These are phyloP conservation scores for Pisolithus tinctorius DNA, from an alignment of 768 basidiomycete genomes.

Conservation along the genomic window DNA sequence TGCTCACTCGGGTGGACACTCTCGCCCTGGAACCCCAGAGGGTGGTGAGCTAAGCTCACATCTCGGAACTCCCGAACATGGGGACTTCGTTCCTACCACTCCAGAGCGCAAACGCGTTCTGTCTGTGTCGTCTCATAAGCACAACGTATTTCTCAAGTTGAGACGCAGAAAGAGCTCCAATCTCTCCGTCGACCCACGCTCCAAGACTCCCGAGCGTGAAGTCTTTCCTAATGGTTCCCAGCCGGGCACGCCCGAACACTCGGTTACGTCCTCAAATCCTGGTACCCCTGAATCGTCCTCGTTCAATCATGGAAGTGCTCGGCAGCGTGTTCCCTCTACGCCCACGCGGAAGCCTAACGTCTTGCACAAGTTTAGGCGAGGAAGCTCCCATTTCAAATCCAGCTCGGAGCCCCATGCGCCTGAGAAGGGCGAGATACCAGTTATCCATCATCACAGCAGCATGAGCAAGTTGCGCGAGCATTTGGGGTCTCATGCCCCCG, in stretches of 20 bases:
- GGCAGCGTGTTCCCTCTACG: slow-evolving; percentile 7
- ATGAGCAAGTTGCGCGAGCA: not conserved
- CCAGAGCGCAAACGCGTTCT: not conserved
- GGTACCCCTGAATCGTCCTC: slow-evolving; percentile 11
- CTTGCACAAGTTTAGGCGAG: slow-evolving; percentile 4
- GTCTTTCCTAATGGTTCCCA: not conserved
- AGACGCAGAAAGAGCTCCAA: not conserved
- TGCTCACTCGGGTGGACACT: slow-evolving; percentile 10
- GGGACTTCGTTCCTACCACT: not conserved
- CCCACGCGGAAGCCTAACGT: slow-evolving; percentile 5
- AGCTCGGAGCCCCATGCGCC: not conserved
- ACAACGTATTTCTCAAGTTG: not conserved
- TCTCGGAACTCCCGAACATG: not conserved
- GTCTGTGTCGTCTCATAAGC: not conserved
- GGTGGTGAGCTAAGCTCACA: not conserved
- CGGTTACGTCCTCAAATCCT: slow-evolving; percentile 1
- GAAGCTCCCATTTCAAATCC: slow-evolving; percentile 7
- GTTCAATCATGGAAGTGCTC: slow-evolving; percentile 4
- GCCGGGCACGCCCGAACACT: slow-evolving; percentile 3
- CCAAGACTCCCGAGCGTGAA: not conserved
- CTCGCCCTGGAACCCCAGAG: not conserved
- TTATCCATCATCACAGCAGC: not conserved
- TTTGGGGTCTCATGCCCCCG: not conserved
- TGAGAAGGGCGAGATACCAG: not conserved
- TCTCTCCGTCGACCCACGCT: not conserved